Base-by-base conservation (phyloP, 768 basidiomycete species). In the Xerocomus brunneocitrinus region DNA sequence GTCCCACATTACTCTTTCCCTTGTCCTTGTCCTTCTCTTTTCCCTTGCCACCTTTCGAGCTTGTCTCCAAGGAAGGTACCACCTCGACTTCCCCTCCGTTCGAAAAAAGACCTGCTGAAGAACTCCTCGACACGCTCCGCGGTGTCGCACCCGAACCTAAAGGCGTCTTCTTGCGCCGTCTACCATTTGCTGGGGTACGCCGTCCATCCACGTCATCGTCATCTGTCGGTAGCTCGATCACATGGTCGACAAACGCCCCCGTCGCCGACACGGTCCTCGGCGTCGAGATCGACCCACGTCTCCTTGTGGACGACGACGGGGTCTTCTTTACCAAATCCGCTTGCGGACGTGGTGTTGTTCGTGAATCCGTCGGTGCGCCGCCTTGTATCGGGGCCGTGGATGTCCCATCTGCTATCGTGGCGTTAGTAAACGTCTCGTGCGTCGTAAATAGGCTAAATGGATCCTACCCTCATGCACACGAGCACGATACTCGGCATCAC, bases 161-260 rank as follows among this genome's bases (percentile, higher is more conserved):
- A 12, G 25, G 28, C 5, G 34, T 22, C 6, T 10, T 35, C 16
- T 6, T 25, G 22, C 30, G 39, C 10, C 28, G 48, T 48, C 49
- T 62, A 4, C 40, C 56, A 16, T 44, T 31, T 6, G 13, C 16
- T 1, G 31, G 35, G 16, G 39, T 28, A n/a, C 28, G 30, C n/a
- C 25, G 52, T 28, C 47, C 25, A 9, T 41, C 56, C 16, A 12
- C 30, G 7, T 57, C 59, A 34, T 34, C 12, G 9, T 62, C 54
- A 14, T 60, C 66, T 8, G 47, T 9, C 0, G 60, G 64, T 28
- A 67, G 50, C 19, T 64, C 58, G 12, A 68, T 58, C 16, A 68
- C 58, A 8, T 58, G 54, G 27, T 67, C 62, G 7, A 64, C 34
- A 31, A 59, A 66, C 5, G 41, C 41, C 0, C 59, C 62, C 14